Evolutionary conservation across 2,329 filamentous ascomycete species (phyloP).

Genomic region (Aschersonia sp.): DNA sequence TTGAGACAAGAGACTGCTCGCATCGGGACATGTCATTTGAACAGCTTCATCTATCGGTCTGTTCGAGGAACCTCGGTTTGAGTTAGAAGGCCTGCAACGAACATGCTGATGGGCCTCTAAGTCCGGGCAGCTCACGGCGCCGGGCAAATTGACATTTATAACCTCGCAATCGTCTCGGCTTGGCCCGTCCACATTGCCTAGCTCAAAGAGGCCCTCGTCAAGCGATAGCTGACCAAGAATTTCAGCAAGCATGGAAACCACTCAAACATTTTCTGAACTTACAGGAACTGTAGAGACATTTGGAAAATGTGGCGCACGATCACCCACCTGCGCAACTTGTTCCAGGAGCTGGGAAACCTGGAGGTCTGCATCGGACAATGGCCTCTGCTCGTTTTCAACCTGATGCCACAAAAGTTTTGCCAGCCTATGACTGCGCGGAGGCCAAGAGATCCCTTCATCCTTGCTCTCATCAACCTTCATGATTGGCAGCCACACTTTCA

Average conservation of each 20-base stretch:
- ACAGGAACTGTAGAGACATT: not conserved
- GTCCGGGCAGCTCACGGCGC: too few relatives aligned
- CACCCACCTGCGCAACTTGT: not conserved
- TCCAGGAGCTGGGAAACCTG: conserved; percentile 1
- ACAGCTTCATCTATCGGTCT: not conserved
- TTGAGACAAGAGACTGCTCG: conserved; percentile 1
- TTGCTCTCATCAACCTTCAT: conserved; percentile 1
- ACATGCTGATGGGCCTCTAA: too few relatives aligned
- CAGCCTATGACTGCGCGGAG: conserved; percentile 1
- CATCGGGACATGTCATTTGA: not conserved
- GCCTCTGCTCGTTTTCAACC: conserved; percentile 1
- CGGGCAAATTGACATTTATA: not conserved
- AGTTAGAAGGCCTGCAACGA: too few relatives aligned
- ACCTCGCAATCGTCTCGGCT: not conserved
- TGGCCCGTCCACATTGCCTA: not conserved
- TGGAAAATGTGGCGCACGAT: not conserved
- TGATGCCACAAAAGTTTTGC: conserved; percentile 2
- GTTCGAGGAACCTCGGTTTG: not conserved
- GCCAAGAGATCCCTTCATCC: conserved; percentile 4
- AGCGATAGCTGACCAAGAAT: not conserved
- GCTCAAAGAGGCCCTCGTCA: conserved; percentile 1
- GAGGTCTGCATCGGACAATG: not conserved
- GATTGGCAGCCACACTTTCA: conserved; percentile 3
- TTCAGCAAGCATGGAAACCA: too few relatives aligned
- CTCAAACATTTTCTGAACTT: not conserved